phyloP scores from a whole-genome alignment of 495 filamentous ascomycete genomes.

The Extremus antarcticus region DNA sequence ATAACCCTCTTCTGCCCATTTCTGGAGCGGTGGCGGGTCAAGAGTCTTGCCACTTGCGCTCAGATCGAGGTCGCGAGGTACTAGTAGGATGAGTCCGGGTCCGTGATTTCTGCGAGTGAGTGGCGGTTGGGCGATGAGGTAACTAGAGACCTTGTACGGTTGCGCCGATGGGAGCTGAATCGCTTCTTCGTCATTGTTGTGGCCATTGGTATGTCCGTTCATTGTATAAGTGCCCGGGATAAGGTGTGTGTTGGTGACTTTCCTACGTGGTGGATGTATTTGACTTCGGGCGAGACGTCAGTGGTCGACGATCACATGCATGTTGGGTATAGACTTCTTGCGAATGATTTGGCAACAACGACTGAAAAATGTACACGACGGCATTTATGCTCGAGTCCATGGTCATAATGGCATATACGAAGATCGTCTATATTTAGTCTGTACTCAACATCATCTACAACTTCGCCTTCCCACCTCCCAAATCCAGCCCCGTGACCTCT shows the following conservation, averaged over 20 bases:
- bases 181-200: not conserved
- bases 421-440: too few species aligned
- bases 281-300: too few species aligned
- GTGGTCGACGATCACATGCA: not conserved
- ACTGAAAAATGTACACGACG: too few species aligned
- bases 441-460: constrained; percentile 3
- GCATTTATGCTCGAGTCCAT: too few species aligned
- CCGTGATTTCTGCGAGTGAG: constrained; percentile 46
- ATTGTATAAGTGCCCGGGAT: too few species aligned
- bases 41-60: constrained; percentile 11
- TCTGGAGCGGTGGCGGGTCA: constrained; percentile 38
- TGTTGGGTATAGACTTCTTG: too few species aligned
- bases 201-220: not conserved
- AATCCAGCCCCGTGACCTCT: constrained; percentile 42
- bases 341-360: too few species aligned
- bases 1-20: constrained; percentile 53
- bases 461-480: constrained; percentile 35
- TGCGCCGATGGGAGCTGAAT: constrained; percentile 1
- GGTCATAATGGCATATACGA: too few species aligned
- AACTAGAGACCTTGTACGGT: not conserved
- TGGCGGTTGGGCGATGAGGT: constrained; percentile 37
- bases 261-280: too few species aligned
- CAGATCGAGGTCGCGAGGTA: constrained; percentile 13
- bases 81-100: constrained; percentile 42
- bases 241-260: too few species aligned